Base-by-base conservation (phyloP, 352 stramenopile genomes). In the Phytophthora hybrid region DNA sequence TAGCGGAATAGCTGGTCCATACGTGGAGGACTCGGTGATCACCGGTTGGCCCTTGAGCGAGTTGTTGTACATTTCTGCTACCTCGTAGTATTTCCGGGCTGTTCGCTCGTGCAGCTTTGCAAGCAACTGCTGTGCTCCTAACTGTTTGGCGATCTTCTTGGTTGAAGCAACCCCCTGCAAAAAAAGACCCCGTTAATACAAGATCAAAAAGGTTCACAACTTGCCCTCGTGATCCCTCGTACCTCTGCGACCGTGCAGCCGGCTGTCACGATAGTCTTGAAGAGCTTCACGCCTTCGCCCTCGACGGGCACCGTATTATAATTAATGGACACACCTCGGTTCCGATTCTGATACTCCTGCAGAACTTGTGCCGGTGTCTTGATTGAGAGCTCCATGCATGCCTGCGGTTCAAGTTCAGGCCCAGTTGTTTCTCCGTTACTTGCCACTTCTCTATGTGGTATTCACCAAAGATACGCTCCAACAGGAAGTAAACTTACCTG, bases 331-430 rank as follows among this genome's bases (percentile, higher is more conserved):
- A 93, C 83, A 11, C 89, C 89, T 8, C 85, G 84, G 55, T 96
- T 89, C 16, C 87, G 80, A 63, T 93, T 94, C 68, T 94, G 87
- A 63, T 93, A 96, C 66, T 96, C 89, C 51, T 94, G 86, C 19
- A 96, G 74, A n/a, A 96, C 86, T 79, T 96, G 89, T 11, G 88
- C 89, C 1, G 89, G 89, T 1, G 89, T 96, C 76, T 94, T 94
- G 63, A 93, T 83, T 6, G 81, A 87, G 41, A 96, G 74, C 51
- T 94, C 81, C 75, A 94, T 87, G 61, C 87, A 96, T 19, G 74
- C 84, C 83, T 95, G 59, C 10, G 18, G 34, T 57, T 46, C 16
- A 21, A 61, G 23, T 60, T 47, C 16, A 63, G 7, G 53, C 41
- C 52, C 11, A 31, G 51, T 44, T 69, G 23, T 46, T 32, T 7